These are phyloP conservation scores for Hypsizygus marmoreus DNA, from an alignment of 768 basidiomycete species.

Conservation along the genomic window DNA sequence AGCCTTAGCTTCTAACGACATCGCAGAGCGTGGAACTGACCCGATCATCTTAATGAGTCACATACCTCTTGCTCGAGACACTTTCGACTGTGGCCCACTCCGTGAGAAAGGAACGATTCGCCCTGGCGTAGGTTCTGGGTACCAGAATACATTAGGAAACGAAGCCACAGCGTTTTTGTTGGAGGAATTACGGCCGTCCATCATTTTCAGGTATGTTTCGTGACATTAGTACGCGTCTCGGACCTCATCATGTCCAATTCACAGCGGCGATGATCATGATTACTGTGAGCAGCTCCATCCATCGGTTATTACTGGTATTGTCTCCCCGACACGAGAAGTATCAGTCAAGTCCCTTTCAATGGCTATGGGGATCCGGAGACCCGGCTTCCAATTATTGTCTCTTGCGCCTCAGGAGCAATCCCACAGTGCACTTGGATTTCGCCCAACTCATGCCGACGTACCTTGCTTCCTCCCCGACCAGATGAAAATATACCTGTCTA, in stretches of 20 bases:
- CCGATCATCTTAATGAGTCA: slow-evolving; percentile 81
- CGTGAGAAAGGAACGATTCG: slow-evolving; percentile 77
- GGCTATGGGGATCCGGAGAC: slow-evolving; percentile 80
- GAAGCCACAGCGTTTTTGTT: slow-evolving; percentile 70
- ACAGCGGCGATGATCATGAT: slow-evolving; percentile 92
- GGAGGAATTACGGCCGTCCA: slow-evolving; percentile 58
- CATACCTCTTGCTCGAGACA: slow-evolving; percentile 83
- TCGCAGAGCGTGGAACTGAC: slow-evolving; percentile 31
- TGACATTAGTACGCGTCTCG: neutral
- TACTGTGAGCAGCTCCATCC: slow-evolving; percentile 74
- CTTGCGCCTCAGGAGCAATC: slow-evolving; percentile 42
- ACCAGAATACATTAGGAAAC: slow-evolving; percentile 80
- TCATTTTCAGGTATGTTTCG: slow-evolving; percentile 74
- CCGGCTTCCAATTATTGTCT: slow-evolving; percentile 90
- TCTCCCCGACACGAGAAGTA: slow-evolving; percentile 60
- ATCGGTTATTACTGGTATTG: slow-evolving; percentile 17
- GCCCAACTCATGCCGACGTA: slow-evolving; percentile 48
- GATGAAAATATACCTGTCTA: slow-evolving; percentile 67
- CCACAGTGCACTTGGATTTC: neutral
- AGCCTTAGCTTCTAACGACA: neutral
- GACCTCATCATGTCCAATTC: slow-evolving; percentile 11
- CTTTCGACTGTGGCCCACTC: slow-evolving; percentile 71
- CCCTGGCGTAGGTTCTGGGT: slow-evolving; percentile 75
- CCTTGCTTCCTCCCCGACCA: slow-evolving; percentile 88
- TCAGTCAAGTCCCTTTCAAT: slow-evolving; percentile 91